These are phyloP conservation scores for Magnaporthiopsis rhizophila DNA, from an alignment of 2,329 filamentous ascomycete species.

Conservation along the genomic window DNA sequence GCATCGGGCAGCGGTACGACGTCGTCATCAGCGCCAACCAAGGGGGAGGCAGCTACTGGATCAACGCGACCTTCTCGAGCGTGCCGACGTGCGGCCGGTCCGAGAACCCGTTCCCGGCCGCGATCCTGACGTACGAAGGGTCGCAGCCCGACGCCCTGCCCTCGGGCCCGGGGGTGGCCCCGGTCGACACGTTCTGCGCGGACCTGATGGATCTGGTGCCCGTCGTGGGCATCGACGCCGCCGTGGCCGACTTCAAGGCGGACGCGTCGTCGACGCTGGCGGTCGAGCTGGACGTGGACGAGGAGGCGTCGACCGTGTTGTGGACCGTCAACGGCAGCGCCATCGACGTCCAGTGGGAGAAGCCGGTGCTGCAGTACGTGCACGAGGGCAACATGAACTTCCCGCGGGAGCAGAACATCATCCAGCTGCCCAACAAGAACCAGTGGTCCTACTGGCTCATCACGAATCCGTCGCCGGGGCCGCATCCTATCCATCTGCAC, in stretches of 20 bases:
- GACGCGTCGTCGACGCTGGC: conserved; percentile 10
- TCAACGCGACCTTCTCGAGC: conserved; percentile 28
- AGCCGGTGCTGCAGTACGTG: conserved; percentile 25
- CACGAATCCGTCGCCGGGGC: conserved; percentile 17
- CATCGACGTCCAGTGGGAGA: conserved; percentile 26
- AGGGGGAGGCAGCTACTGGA: conserved; percentile 31
- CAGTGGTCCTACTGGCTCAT: conserved; percentile 25
- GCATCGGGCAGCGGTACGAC: conserved; percentile 36
- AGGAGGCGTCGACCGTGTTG: conserved; percentile 7
- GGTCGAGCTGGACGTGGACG: conserved; percentile 9
- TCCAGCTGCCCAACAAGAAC: conserved; percentile 8
- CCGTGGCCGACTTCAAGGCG: not conserved
- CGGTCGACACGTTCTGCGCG: conserved; percentile 2
- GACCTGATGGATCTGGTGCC: conserved; percentile 9
- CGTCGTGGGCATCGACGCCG: conserved; percentile 8
- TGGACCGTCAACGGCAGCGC: conserved; percentile 19
- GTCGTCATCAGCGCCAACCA: conserved; percentile 35
- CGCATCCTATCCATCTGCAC: conserved; percentile 21
- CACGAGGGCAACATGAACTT: conserved; percentile 19
- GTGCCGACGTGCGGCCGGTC: conserved; percentile 16
- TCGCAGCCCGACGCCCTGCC: conserved; percentile 14
- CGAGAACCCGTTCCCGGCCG: conserved; percentile 17
- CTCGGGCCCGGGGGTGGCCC: conserved; percentile 13
- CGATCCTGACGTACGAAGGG: conserved; percentile 22
- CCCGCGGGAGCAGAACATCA: conserved; percentile 17